Evolutionary conservation across 257 asterid genomes (phyloP), one percentile per base, ranked within the genome.

Genomic region (Nemophila menziesii): DNA sequence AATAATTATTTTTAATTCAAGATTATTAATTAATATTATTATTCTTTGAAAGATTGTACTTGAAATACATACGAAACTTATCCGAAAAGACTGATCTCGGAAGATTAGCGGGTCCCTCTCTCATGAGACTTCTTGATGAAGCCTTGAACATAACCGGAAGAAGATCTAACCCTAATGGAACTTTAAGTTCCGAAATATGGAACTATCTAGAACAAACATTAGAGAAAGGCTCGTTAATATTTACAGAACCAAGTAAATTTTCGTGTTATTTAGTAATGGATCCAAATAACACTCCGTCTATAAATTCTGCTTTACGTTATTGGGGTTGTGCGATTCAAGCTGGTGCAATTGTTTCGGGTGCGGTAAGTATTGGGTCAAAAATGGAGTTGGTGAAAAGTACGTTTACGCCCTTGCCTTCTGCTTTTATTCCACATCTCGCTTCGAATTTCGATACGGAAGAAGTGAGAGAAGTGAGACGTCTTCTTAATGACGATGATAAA

Each of bases 281-380:
- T 43, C 78, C 76, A 10, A 54, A 67, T 27, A 76, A 60, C 66
- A 73, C 73, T 8, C 9, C 65, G 4, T 89, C 96, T 20, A 14
- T 66, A 41, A 77, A 63, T 33, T 60, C 70, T 33, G 94, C 87
- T 46, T 58, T 69, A 48, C 90, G 96, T 11, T 72, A 70, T 58
- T 84, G 98, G 98, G 98, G 98, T 39, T 84, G 98, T 54, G 74
- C 73, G 16, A 74, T 89, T 62, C 96, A 89, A 77, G 90, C 94
- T 16, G 98, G 96, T 1, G 65, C 75, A 39, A 79, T 66, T 51
- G 47, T 84, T 67, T 84, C 94, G 1, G 98, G 94, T 39, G 92
- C 86, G 54, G 57, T 89, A 44, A 66, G 80, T 16, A 17, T 72
- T 52, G 50, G 71, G 12, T 16, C 66, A 2, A 48, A 66, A 39